Base-by-base conservation (phyloP, 148 eudicot species). In the Silene latifolia region DNA sequence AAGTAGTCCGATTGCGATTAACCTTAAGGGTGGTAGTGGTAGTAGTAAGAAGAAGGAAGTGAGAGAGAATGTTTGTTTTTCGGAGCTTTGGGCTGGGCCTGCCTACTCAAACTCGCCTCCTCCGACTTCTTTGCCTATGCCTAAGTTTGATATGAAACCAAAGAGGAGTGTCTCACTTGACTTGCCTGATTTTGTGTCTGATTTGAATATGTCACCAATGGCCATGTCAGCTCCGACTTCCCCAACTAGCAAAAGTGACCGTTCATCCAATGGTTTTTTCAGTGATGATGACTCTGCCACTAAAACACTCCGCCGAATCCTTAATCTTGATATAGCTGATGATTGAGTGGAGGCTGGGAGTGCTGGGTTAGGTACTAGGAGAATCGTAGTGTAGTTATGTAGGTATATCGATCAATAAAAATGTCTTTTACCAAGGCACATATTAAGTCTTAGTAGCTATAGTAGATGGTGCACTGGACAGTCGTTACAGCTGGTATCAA, bases 221-320 rank as follows among this genome's bases (percentile, higher is more conserved):
- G 84, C 96, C 58, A 95, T 88, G 82, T 95, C 98, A 20, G 98
- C 98, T 59, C 98, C 98, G 53, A 75, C 91, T 83, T 95, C 98
- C 27, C 98, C 98, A 7, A 82, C 84, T 7, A 84, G 92, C 76
- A 88, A 80, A 63, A 74, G 76, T 59, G 44, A 53, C 66, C 62
- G 65, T 62, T 85, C 82, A 44, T 73, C 85, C 2, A 48, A 72
- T 62, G 78, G 74, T 59, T 69, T 89, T 61, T 82, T 83, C 73
- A 59, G 77, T 67, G 77, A 81, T 78, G 85, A 83, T 80, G 93
- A 90, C 74, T 88, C 84, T 29, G 98, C 96, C 66, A 95, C 98
- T 0, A 82, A 82, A 87, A 87, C 87, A 19, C 90, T 95, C 27
- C 89, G 97, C 68, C 93, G 98, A 76, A 92, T 95, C 72, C 98